Evolutionary conservation across 345 rosid species (phyloP), one percentile per base, ranked within the genome.

Genomic region (Melaleuca alternifolia): DNA sequence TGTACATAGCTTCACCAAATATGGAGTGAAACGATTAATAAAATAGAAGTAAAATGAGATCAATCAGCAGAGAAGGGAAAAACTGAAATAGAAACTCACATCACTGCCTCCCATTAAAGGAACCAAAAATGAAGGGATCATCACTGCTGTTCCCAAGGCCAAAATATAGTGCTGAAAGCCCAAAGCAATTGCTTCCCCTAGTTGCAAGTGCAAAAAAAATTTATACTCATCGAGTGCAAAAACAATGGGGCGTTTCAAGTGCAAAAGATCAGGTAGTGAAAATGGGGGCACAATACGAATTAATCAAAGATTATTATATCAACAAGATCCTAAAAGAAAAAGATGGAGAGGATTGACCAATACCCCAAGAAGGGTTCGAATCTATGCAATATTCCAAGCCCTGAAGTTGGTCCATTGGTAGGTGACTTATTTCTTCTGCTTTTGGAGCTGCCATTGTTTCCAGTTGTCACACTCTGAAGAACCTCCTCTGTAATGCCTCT

Each of bases 361-460:
- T 91, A 97, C 99, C 98, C 99, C 99, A 96, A 81, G 99, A 95
- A 44, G 99, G 99, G 87, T 97, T 97, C 51, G 99, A 97, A 92
- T 97, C 99, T 87, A 97, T 96, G 91, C 99, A 97, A 59, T 95
- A 97, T 94, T 97, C 99, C 61, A 97, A 89, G 57, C 99, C 99
- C 87, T 96, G 99, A 92, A 97, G 99, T 90, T 97, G 99, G 90
- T 97, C 99, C 98, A 93, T 93, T 84, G 99, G 97, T 28, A 95
- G 96, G 86, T 95, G 98, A 71, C 91, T 91, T 50, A 96, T 96
- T 90, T 97, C 99, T 87, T 97, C 99, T 79, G 94, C 96, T 87
- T 97, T 97, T 50, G 95, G 94, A 89, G 96, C 96, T 87, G 91
- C 98, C 97, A 91, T 97, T 97, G 81, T 1, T 5, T 10, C 20